These are phyloP conservation scores for Talaromyces sp. DNA, from an alignment of 2,329 filamentous ascomycete species.

Conservation along the genomic window DNA sequence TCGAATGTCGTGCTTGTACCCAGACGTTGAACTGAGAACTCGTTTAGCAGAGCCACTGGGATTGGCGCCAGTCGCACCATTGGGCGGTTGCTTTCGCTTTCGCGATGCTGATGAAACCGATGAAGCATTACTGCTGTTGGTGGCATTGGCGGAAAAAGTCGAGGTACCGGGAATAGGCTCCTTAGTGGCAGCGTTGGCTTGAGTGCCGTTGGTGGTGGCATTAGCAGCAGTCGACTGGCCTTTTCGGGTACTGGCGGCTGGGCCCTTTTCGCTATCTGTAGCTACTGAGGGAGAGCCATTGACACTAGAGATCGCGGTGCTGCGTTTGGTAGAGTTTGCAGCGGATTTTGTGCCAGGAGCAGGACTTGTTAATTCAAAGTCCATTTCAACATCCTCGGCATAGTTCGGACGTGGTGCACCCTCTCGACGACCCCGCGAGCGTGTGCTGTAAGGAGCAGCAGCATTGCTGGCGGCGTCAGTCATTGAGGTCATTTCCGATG, in stretches of 20 bases:
- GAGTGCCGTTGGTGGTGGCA: constrained; percentile 33
- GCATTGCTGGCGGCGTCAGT: constrained; percentile 44
- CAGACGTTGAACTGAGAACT: constrained; percentile 35
- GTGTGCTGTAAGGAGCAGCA: constrained; percentile 80
- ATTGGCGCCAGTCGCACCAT: constrained; percentile 32
- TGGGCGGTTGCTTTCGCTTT: constrained; percentile 76
- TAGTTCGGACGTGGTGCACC: constrained; percentile 85
- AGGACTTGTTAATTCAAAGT: constrained; percentile 64
- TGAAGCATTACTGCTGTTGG: constrained; percentile 42
- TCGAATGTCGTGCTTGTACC: constrained; percentile 32
- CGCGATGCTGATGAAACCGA: constrained; percentile 60
- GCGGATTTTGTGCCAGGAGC: constrained; percentile 29
- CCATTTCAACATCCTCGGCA: constrained; percentile 87
- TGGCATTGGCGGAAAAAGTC: constrained; percentile 55
- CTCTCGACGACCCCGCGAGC: constrained; percentile 77
- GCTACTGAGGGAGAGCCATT: constrained; percentile 33
- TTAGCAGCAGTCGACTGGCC: constrained; percentile 25
- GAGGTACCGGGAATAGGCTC: constrained; percentile 58
- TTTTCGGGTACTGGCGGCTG: constrained; percentile 43
- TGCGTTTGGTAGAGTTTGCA: constrained; percentile 29
- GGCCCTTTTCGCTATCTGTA: constrained; percentile 39
- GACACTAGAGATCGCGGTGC: constrained; percentile 17
- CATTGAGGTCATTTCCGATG: constrained; percentile 36
- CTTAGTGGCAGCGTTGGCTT: constrained; percentile 35
- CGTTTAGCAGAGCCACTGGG: constrained; percentile 34